Conservation (phyloP, 129 eudicot genomes). For the Gnaphalium uliginosum region DNA sequence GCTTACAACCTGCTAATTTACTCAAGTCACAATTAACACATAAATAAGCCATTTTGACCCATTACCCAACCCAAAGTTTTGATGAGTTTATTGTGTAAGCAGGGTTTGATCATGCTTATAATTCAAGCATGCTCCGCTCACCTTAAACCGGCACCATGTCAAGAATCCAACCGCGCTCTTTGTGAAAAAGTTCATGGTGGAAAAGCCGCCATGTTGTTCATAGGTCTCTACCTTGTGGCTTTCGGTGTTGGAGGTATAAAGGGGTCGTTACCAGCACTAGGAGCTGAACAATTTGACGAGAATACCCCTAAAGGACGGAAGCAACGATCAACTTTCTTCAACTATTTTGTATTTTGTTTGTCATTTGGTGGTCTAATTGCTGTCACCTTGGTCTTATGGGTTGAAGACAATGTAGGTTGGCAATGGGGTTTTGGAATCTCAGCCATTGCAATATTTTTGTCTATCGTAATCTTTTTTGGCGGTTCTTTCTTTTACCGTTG, state of each 20-base stretch:
- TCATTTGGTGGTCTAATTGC: slow-evolving; percentile 71
- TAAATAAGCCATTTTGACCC: neutral
- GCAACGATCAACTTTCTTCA: slow-evolving; percentile 80
- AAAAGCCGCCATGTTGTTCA: slow-evolving; percentile 67
- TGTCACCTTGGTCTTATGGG: slow-evolving; percentile 77
- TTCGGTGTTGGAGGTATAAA: slow-evolving; percentile 86
- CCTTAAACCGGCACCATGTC: slow-evolving; percentile 64
- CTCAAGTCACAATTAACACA: too few relatives aligned
- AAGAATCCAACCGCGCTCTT: slow-evolving; percentile 10
- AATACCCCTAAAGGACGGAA: slow-evolving; percentile 62
- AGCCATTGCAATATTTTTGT: slow-evolving; percentile 52
- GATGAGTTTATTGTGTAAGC: slow-evolving; percentile 6
- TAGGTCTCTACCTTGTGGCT: slow-evolving; percentile 80
- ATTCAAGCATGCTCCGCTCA: slow-evolving; percentile 57
- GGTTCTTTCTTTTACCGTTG: slow-evolving; percentile 69
- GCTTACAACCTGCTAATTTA: too few relatives aligned
- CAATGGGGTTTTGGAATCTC: slow-evolving; percentile 88
- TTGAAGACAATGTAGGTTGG: slow-evolving; percentile 92
- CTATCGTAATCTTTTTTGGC: slow-evolving; percentile 50
- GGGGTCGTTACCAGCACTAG: slow-evolving; percentile 81
- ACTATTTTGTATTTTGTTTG: slow-evolving; percentile 71
- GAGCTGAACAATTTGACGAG: slow-evolving; percentile 89
- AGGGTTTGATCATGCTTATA: slow-evolving; percentile 72
- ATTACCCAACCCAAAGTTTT: neutral
- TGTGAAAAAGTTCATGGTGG: slow-evolving; percentile 56